A percentile compares a stretch with the other conserved stretches of the same genome.
Conservation (phyloP, 2,329 filamentous ascomycete genomes). For the Fusarium gaditjirri region DNA sequence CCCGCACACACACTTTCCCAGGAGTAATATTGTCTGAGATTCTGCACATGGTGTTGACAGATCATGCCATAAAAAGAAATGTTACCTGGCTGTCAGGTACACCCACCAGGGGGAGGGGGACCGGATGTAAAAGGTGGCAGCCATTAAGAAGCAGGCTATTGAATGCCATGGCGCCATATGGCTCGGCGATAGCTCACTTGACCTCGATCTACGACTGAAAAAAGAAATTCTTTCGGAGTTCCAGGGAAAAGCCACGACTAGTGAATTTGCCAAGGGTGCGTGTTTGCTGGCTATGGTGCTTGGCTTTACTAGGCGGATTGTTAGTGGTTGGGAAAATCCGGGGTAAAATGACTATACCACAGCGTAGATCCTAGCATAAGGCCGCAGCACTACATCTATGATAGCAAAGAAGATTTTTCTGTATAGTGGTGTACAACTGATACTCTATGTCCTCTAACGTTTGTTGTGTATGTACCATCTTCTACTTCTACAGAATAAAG, state of each 20-base stretch:
- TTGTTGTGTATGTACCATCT: not conserved
- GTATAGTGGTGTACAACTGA: conserved; percentile 13
- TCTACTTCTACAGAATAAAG: not conserved
- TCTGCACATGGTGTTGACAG: conserved; percentile 12
- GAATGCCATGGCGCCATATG: conserved; percentile 25
- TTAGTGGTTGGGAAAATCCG: conserved; percentile 1
- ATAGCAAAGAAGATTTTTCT: conserved; percentile 24
- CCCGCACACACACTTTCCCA: conserved; percentile 14
- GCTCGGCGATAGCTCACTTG: conserved; percentile 34
- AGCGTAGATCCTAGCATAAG: conserved; percentile 4
- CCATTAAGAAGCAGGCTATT: conserved; percentile 25
- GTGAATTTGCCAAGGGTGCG: not conserved
- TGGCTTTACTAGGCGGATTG: not conserved
- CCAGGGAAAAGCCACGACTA: not conserved
- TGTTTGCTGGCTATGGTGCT: not conserved
- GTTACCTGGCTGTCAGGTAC: conserved; percentile 19
- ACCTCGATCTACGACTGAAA: conserved; percentile 3
- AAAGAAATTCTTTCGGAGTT: not conserved
- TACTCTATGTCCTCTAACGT: not conserved
- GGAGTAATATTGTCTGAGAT: conserved; percentile 31
- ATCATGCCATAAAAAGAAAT: conserved; percentile 37
- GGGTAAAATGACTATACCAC: conserved; percentile 6
- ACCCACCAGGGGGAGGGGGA: not conserved
- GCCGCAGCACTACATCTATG: conserved; percentile 1
- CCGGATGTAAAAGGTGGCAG: conserved; percentile 19